Evolutionary conservation across 257 asterid genomes (phyloP).

Genomic region (Solanum raphanifolium): DNA sequence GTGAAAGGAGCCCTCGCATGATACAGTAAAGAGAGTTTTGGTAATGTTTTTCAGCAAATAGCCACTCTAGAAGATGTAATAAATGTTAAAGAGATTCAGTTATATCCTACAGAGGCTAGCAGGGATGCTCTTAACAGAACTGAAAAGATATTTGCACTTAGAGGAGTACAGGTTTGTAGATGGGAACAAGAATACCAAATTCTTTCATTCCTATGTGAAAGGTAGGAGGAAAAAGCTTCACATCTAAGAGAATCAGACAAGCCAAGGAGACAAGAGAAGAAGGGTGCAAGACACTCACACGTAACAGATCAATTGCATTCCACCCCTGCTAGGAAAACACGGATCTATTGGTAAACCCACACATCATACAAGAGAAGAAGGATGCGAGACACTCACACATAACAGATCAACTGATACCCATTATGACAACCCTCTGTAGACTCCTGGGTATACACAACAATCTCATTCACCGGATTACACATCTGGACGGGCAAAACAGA

Average conservation of each 20-base stretch:
- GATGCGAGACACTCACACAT: neutral
- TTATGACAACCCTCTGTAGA: neutral
- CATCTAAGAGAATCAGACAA: neutral
- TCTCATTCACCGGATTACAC: neutral
- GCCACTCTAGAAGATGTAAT: neutral
- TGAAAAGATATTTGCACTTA: neutral
- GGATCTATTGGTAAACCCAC: neutral
- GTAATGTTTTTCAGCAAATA: neutral
- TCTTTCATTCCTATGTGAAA: neutral
- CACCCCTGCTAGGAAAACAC: neutral
- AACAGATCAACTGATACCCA: neutral
- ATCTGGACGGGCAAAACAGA: slow-evolving; percentile 29
- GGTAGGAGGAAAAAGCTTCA: neutral
- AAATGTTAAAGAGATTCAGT: neutral
- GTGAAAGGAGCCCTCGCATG: neutral
- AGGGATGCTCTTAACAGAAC: neutral
- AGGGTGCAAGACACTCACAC: no score
- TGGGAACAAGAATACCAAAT: neutral
- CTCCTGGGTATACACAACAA: neutral
- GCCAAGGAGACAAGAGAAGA: neutral
- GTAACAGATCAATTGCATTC: neutral
- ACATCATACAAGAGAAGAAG: neutral
- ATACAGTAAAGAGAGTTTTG: neutral
- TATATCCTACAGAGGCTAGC: neutral
- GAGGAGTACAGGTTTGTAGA: neutral